These are phyloP conservation scores for Penicillium sp. DNA, from an alignment of 2,329 filamentous ascomycete genomes.

Conservation along the genomic window DNA sequence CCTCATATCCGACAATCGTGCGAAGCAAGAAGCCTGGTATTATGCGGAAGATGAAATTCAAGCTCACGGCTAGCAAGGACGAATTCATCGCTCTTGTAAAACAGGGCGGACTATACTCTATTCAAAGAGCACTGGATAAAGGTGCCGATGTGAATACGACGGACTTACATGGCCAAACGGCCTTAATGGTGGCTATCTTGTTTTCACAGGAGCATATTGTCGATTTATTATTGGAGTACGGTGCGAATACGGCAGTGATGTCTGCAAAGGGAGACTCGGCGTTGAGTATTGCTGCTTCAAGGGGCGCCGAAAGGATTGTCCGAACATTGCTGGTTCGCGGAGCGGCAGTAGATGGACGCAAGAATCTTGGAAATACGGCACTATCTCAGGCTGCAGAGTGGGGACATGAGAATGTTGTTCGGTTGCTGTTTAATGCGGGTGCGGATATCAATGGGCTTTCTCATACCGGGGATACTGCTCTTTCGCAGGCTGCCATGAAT, in stretches of 20 bases:
- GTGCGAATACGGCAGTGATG: not conserved
- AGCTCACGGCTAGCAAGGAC: constrained; percentile 9
- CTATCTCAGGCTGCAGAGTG: constrained; percentile 12
- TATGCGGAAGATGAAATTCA: constrained; percentile 14
- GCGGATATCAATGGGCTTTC: constrained; percentile 14
- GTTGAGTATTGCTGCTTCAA: constrained; percentile 7
- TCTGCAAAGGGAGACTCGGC: constrained; percentile 8
- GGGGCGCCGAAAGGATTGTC: constrained; percentile 12
- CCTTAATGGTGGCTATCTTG: constrained; percentile 17
- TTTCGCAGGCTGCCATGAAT: constrained; percentile 12
- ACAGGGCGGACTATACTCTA: not conserved
- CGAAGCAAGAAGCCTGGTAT: constrained; percentile 11
- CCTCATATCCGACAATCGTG: not conserved
- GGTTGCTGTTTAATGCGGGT: constrained; percentile 12
- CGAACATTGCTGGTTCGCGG: constrained; percentile 11
- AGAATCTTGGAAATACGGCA: constrained; percentile 3
- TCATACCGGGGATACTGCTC: constrained; percentile 14
- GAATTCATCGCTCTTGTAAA: constrained; percentile 12
- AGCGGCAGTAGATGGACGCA: constrained; percentile 1
- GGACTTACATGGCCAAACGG: constrained; percentile 10
- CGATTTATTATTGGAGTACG: constrained; percentile 13
- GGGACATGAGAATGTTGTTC: constrained; percentile 12
- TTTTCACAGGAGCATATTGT: constrained; percentile 12
- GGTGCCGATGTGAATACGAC: constrained; percentile 12
- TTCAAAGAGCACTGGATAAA: constrained; percentile 13